Conservation (phyloP, 2,329 filamentous ascomycete species). For the Thermothelomyces thermophilus region DNA sequence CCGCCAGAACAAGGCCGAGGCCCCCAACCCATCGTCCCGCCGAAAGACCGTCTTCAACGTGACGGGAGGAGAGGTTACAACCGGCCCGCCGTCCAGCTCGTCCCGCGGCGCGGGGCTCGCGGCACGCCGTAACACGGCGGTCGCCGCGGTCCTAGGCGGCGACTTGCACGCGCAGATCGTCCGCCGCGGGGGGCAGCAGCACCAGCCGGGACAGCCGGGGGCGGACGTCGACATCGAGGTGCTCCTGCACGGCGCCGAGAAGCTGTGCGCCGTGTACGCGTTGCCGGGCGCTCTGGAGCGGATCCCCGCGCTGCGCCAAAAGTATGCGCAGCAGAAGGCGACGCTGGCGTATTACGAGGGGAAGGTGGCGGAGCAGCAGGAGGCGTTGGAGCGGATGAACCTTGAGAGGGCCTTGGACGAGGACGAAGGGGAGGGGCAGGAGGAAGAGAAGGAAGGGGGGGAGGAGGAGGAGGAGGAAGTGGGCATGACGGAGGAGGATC, state of each 20-base stretch:
- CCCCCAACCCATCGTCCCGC: conserved; percentile 40
- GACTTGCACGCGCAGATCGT: conserved; percentile 79
- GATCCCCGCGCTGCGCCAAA: conserved; percentile 64
- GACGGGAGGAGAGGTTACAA: conserved; percentile 55
- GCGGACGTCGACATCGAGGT: conserved; percentile 77
- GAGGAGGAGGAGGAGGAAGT: conserved; percentile 30
- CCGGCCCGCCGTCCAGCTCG: conserved; percentile 42
- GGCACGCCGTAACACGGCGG: conserved; percentile 65
- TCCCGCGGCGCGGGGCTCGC: conserved; percentile 40
- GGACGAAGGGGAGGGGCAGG: conserved; percentile 37
- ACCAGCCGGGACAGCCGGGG: conserved; percentile 33
- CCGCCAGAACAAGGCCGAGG: conserved; percentile 36
- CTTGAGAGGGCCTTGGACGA: conserved; percentile 51
- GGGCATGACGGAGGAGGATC: conserved; percentile 60
- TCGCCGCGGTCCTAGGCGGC: conserved; percentile 80
- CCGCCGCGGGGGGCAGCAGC: conserved; percentile 40
- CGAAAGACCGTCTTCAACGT: conserved; percentile 63
- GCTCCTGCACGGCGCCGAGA: conserved; percentile 79
- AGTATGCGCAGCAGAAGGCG: conserved; percentile 62
- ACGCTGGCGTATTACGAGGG: conserved; percentile 77
- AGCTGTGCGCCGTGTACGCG: conserved; percentile 81
- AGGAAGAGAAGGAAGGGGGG: conserved; percentile 39
- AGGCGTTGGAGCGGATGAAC: conserved; percentile 68
- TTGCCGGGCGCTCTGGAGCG: conserved; percentile 71
- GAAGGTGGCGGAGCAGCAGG: conserved; percentile 68